Evolutionary conservation across 1,284 basidiomycete species (phyloP).

Genomic region (Erythrobasidium hasegawianum): DNA sequence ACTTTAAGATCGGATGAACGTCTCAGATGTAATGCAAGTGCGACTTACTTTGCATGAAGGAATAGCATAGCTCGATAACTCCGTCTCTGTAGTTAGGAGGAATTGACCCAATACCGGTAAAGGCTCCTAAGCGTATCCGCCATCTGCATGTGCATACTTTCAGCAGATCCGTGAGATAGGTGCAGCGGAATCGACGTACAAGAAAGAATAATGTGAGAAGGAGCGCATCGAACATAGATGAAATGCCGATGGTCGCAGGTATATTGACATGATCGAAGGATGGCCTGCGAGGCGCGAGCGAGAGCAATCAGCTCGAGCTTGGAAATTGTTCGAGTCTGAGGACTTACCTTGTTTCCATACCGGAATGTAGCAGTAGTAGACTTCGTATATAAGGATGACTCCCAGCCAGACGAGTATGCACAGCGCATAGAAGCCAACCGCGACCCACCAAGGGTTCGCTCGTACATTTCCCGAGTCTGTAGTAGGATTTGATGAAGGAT

Average conservation of each 20-base stretch:
- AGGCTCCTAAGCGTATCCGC: slow-evolving; percentile 23
- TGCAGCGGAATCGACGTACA: slow-evolving; percentile 29
- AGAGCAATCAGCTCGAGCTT: too few species aligned
- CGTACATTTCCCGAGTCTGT: slow-evolving; percentile 14
- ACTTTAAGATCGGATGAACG: too few species aligned
- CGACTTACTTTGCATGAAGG: slow-evolving; percentile 39
- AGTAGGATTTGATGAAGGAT: slow-evolving; percentile 14
- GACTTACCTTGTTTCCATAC: slow-evolving; percentile 35
- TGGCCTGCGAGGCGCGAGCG: slow-evolving; percentile 4
- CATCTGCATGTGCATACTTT: slow-evolving; percentile 15
- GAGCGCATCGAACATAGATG: slow-evolving; percentile 38
- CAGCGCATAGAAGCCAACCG: slow-evolving; percentile 36
- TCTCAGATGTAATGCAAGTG: too few species aligned
- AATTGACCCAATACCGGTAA: slow-evolving; percentile 8
- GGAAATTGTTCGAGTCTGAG: too few species aligned
- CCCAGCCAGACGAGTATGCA: slow-evolving; percentile 38
- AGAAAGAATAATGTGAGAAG: slow-evolving; percentile 36
- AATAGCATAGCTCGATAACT: slow-evolving; percentile 30
- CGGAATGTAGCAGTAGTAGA: slow-evolving; percentile 22
- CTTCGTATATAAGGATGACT: slow-evolving; percentile 33
- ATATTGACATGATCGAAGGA: not conserved
- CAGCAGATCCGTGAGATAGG: slow-evolving; percentile 25
- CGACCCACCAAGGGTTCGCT: slow-evolving; percentile 36
- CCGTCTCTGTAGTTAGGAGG: slow-evolving; percentile 29
- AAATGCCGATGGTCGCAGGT: slow-evolving; percentile 25